Evolutionary conservation across 805 yeast genomes (phyloP).

Genomic region (Candida pseudoglaebosa): DNA sequence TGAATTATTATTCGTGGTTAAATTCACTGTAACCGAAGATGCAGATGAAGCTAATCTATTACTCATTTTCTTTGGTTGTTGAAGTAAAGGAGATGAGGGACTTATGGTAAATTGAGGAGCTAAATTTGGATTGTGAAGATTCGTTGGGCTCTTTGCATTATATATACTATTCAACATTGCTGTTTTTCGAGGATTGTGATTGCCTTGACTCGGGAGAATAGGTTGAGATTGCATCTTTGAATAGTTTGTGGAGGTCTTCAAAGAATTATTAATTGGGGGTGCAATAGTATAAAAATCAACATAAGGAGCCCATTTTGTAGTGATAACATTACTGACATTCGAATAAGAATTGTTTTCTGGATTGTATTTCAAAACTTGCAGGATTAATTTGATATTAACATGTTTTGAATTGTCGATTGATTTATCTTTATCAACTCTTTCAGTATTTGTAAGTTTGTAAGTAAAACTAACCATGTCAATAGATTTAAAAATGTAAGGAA

Average conservation of each 20-base stretch:
- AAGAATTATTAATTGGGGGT: slow-evolving; percentile 35
- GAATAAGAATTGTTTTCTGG: slow-evolving; percentile 6
- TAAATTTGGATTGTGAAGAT: slow-evolving; percentile 4
- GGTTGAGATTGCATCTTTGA: slow-evolving; percentile 22
- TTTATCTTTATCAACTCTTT: slow-evolving; percentile 15
- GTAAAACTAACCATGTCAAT: slow-evolving; percentile 33
- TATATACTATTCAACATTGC: slow-evolving; percentile 19
- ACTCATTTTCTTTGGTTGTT: background rate
- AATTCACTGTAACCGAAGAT: slow-evolving; percentile 29
- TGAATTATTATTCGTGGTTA: slow-evolving; percentile 24
- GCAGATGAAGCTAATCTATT: slow-evolving; percentile 4
- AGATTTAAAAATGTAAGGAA: slow-evolving; percentile 24
- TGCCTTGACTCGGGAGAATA: slow-evolving; percentile 6
- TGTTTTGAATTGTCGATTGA: slow-evolving; percentile 19
- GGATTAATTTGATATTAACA: slow-evolving; percentile 21
- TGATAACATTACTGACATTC: slow-evolving; percentile 24
- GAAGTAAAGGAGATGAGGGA: slow-evolving; percentile 1
- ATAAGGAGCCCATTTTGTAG: slow-evolving; percentile 38
- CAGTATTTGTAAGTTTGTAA: slow-evolving; percentile 31
- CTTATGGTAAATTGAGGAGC: background rate
- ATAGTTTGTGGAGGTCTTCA: slow-evolving; percentile 22
- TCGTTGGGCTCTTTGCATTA: slow-evolving; percentile 14
- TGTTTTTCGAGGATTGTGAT: slow-evolving; percentile 15
- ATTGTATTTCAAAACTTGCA: slow-evolving; percentile 20
- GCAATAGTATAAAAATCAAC: slow-evolving; percentile 35